A percentile compares a stretch with the other conserved stretches of the same genome.
Evolutionary conservation across 352 stramenopile genomes (phyloP).

Genomic region (Phytophthora pluvialis): DNA sequence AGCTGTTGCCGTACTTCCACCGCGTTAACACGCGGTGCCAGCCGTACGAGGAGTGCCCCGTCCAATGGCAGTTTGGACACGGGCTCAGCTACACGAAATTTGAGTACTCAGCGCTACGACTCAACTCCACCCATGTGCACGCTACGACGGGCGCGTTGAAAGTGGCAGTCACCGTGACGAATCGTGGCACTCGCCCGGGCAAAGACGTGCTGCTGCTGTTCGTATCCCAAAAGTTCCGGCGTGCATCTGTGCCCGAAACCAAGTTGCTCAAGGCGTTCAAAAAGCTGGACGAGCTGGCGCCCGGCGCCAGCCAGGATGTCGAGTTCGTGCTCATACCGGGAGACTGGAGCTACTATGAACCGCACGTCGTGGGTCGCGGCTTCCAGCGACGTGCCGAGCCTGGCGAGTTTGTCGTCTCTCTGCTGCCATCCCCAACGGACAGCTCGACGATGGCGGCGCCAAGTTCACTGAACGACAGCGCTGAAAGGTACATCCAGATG

Average conservation of each 20-base stretch:
- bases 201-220: conserved; percentile 83
- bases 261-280: conserved; percentile 83
- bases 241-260: conserved; percentile 60
- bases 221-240: conserved; percentile 57
- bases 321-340: conserved; percentile 47
- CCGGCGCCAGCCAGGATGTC: conserved; percentile 41
- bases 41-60: conserved; percentile 54
- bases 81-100: conserved; percentile 77
- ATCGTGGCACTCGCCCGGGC: conserved; percentile 50
- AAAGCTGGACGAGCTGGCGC: conserved; percentile 55
- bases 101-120: conserved; percentile 55
- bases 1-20: conserved; percentile 74
- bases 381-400: conserved; percentile 45
- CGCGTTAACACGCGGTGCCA: conserved; percentile 67
- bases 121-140: conserved; percentile 46
- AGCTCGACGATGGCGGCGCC: conserved; percentile 6
- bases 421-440: conserved; percentile 33
- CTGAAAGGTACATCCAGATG: conserved; percentile 11
- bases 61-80: conserved; percentile 71
- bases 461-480: background rate
- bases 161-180: conserved; percentile 68
- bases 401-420: conserved; percentile 63
- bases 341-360: conserved; percentile 66
- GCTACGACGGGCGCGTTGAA: conserved; percentile 40
- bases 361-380: conserved; percentile 47